Conservation (phyloP, 2,329 filamentous ascomycete species). For the Periconia digitata region DNA sequence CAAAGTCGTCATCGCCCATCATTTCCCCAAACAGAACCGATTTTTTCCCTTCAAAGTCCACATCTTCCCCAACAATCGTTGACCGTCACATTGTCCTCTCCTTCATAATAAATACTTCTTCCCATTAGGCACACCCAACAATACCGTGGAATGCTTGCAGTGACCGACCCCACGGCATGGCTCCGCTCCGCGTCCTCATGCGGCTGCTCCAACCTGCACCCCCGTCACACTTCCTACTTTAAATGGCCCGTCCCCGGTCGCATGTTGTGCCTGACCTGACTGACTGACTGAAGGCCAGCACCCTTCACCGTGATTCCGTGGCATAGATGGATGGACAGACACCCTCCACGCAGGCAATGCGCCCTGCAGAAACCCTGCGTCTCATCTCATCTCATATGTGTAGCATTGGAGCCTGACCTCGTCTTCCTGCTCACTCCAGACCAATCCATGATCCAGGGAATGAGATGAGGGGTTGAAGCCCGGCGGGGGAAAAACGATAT, state of each 20-base stretch:
- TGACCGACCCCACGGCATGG: not conserved
- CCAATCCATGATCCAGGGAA: not conserved
- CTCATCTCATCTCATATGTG: not conserved
- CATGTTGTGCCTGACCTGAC: too few species aligned
- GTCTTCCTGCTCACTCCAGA: not conserved
- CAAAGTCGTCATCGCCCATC: too few species aligned
- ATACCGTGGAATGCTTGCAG: too few species aligned
- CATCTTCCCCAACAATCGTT: too few species aligned
- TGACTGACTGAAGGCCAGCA: too few species aligned
- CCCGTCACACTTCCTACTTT: not conserved
- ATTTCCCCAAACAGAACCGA: too few species aligned
- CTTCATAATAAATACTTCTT: too few species aligned
- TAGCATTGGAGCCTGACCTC: not conserved
- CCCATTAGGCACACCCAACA: too few species aligned
- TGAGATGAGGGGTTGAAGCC: not conserved
- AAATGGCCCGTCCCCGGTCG: not conserved
- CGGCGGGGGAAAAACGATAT: slow-evolving; percentile 1
- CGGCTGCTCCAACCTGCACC: not conserved
- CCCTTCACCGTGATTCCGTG: not conserved
- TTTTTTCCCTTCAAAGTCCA: too few species aligned
- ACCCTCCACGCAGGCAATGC: not conserved
- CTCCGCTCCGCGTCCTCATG: not conserved
- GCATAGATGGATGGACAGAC: too few species aligned
- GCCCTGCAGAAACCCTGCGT: not conserved
- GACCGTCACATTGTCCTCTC: too few species aligned